These are phyloP conservation scores for Ophiostoma angusticollis DNA, from an alignment of 2,329 filamentous ascomycete species.

Conservation along the genomic window DNA sequence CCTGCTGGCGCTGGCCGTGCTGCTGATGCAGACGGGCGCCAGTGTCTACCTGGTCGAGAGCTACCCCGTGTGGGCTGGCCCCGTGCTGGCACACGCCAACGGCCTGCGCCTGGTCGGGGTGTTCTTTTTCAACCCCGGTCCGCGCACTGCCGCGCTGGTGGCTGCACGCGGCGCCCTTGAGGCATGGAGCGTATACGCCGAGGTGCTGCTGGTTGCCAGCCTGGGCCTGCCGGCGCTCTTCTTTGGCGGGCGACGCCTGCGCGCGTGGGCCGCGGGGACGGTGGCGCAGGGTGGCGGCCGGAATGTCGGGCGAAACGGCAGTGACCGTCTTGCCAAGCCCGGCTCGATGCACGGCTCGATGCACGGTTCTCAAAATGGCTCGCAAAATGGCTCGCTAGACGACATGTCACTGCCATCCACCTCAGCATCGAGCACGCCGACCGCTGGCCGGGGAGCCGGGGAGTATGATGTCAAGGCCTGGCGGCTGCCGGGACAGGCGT, in stretches of 20 bases:
- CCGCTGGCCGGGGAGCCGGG: no score
- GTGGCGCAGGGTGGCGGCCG: constrained; percentile 5
- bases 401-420: no score
- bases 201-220: constrained; percentile 20
- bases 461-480: no score
- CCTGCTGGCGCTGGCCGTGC: constrained; percentile 20
- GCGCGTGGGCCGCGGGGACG: constrained; percentile 19
- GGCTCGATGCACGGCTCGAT: no score
- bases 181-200: constrained; percentile 21
- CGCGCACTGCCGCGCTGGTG: constrained; percentile 19
- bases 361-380: no score
- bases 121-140: constrained; percentile 20
- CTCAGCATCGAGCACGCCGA: no score
- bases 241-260: constrained; percentile 17
- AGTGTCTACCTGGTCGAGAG: constrained; percentile 23
- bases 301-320: not conserved
- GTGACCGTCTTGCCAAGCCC: not conserved
- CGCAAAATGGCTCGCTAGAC: no score
- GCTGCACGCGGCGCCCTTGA: constrained; percentile 17
- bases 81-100: constrained; percentile 22
- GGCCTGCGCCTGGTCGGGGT: constrained; percentile 21
- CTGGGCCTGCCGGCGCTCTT: constrained; percentile 20
- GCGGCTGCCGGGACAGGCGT: no score
- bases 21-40: constrained; percentile 18
- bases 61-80: constrained; percentile 21